Percentiles rank a stretch among this genome's conserved stretches.
Conservation (phyloP, 2,329 filamentous ascomycete genomes). For the Claviceps purpurea region DNA sequence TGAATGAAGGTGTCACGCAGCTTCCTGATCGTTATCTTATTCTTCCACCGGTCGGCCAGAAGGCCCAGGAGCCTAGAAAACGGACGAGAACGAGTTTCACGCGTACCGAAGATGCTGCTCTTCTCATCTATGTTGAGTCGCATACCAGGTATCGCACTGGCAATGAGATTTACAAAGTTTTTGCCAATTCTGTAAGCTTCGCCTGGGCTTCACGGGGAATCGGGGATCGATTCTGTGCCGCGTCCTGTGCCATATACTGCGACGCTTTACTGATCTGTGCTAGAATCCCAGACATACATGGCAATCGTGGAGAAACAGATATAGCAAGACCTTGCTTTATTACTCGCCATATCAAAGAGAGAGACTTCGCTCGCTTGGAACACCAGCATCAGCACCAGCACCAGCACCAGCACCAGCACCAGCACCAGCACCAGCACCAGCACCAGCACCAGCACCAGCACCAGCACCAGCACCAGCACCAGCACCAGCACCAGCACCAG, state of each 20-base stretch:
- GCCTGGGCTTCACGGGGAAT: too few relatives aligned
- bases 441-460: not conserved
- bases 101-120: constrained; percentile 41
- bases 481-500: too few relatives aligned
- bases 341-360: constrained; percentile 16
- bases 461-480: too few relatives aligned
- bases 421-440: not conserved
- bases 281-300: constrained; percentile 49
- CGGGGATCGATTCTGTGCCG: constrained; percentile 4
- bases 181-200: constrained; percentile 34
- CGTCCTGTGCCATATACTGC: too few relatives aligned
- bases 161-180: constrained; percentile 45
- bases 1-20: constrained; percentile 32
- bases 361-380: constrained; percentile 8
- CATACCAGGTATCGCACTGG: constrained; percentile 28
- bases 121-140: constrained; percentile 41
- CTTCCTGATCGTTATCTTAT: constrained; percentile 33
- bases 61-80: constrained; percentile 23
- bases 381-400: not conserved
- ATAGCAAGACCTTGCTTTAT: constrained; percentile 34
- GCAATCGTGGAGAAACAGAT: constrained; percentile 58
- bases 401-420: not conserved
- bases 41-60: constrained; percentile 15
- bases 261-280: not conserved
- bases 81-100: constrained; percentile 41